Conservation (phyloP, 257 asterid genomes). For the Striga asiatica region DNA sequence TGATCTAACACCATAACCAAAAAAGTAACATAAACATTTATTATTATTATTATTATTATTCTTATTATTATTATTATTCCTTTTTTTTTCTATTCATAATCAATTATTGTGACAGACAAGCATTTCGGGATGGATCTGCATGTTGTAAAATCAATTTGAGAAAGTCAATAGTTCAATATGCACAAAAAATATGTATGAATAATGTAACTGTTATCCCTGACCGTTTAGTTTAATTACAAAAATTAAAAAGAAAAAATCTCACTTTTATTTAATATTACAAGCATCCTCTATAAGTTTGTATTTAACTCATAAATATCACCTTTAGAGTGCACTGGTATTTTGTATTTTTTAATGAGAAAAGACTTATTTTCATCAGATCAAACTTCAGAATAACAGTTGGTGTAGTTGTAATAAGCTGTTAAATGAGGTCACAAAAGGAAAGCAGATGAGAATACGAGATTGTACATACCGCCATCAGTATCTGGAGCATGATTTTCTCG, state of each 20-base stretch:
- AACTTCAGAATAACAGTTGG: not conserved
- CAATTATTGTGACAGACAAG: not conserved
- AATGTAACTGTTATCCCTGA: not conserved
- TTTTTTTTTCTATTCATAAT: not conserved
- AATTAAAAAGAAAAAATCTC: too few species aligned
- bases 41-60: not conserved
- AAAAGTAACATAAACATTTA: conserved; percentile 4
- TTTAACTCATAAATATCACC: not conserved
- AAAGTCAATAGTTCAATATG: not conserved
- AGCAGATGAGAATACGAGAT: not conserved
- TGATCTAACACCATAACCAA: conserved; percentile 39
- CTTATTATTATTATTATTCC: not conserved
- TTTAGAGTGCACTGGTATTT: not conserved
- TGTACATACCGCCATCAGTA: conserved; percentile 49
- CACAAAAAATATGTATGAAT: not conserved
- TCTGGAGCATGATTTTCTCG: conserved; percentile 41
- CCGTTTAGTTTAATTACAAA: too few species aligned
- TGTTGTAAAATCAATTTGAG: not conserved
- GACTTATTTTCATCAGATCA: not conserved
- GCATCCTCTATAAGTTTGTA: not conserved
- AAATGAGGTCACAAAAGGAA: not conserved
- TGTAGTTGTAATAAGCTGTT: not conserved
- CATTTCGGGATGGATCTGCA: not conserved
- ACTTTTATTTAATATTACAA: not conserved
- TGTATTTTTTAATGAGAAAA: not conserved